A percentile compares a stretch with the other conserved stretches of the same genome.
These are phyloP conservation scores for Shiraia sp. DNA, from an alignment of 2,329 filamentous ascomycete genomes.

Conservation along the genomic window DNA sequence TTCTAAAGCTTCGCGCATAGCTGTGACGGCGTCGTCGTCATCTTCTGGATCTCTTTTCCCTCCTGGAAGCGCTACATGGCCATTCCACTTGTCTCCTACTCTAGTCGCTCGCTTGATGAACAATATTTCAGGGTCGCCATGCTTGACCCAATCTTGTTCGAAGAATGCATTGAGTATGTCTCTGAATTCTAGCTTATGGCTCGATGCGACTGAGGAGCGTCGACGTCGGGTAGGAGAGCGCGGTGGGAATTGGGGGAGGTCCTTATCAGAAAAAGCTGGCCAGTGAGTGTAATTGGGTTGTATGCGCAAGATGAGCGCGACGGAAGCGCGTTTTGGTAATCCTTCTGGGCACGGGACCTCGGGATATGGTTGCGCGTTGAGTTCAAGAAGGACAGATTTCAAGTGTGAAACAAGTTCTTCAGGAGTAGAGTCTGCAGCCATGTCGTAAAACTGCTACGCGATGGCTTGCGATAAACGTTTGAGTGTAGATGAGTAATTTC, in stretches of 20 bases:
- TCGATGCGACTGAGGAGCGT: constrained; percentile 30
- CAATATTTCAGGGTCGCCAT: constrained; percentile 69
- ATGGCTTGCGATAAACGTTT: too few relatives aligned
- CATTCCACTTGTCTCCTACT: constrained; percentile 69
- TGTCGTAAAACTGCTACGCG: too few relatives aligned
- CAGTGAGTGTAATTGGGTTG: constrained; percentile 61
- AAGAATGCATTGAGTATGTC: constrained; percentile 63
- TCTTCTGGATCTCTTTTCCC: constrained; percentile 69
- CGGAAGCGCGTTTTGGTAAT: constrained; percentile 65
- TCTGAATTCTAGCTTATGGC: constrained; percentile 36
- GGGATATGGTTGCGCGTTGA: constrained; percentile 53
- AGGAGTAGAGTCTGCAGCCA: constrained; percentile 21
- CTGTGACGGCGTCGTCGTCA: constrained; percentile 63
- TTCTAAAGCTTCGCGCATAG: constrained; percentile 66
- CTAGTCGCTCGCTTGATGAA: constrained; percentile 72
- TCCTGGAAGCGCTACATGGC: constrained; percentile 69
- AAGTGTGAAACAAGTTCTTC: constrained; percentile 45
- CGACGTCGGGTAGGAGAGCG: constrained; percentile 24
- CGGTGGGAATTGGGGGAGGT: constrained; percentile 15
- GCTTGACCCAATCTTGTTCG: constrained; percentile 64
- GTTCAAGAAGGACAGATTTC: constrained; percentile 47
- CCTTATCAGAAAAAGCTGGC: constrained; percentile 43
- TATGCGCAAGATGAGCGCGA: constrained; percentile 66
- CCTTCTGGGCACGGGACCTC: constrained; percentile 53
- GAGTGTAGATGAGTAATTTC: too few relatives aligned